phyloP scores from a whole-genome alignment of 208 protist species.

The Angomonas ambiguus region DNA sequence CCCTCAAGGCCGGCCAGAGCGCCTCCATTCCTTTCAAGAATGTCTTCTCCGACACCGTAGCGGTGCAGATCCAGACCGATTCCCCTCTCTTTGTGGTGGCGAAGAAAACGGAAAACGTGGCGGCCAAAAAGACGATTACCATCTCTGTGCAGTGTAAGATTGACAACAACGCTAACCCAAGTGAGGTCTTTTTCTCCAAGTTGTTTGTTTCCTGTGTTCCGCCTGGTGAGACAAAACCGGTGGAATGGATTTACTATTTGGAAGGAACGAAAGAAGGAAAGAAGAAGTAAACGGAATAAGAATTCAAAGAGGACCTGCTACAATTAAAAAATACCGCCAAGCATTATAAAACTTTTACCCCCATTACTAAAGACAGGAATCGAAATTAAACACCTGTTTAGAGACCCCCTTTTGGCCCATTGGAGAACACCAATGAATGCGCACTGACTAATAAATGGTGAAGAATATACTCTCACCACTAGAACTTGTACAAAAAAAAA shows the following conservation, averaged over 20 bases:
- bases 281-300: slow-evolving; percentile 15
- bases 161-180: slow-evolving; percentile 9
- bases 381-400: no score
- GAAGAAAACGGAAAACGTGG: slow-evolving; percentile 73
- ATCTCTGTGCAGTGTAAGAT: slow-evolving; percentile 74
- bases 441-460: no score
- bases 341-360: no score
- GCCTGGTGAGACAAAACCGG: slow-evolving; percentile 31
- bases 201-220: slow-evolving; percentile 35
- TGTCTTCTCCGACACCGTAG: slow-evolving; percentile 84
- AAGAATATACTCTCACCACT: background rate
- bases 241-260: slow-evolving; percentile 90
- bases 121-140: slow-evolving; percentile 77
- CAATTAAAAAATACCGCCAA: no score
- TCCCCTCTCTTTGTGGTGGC: slow-evolving; percentile 74
- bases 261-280: slow-evolving; percentile 26
- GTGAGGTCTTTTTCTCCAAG: slow-evolving; percentile 21
- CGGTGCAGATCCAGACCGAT: slow-evolving; percentile 81
- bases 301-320: background rate
- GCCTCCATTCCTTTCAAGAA: slow-evolving; percentile 91
- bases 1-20: slow-evolving; percentile 53
- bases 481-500: background rate
- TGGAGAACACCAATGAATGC: no score
- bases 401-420: no score
- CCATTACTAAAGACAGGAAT: no score